Conservation (phyloP, 495 filamentous ascomycete species). For the Aspergillus mulundensis region DNA sequence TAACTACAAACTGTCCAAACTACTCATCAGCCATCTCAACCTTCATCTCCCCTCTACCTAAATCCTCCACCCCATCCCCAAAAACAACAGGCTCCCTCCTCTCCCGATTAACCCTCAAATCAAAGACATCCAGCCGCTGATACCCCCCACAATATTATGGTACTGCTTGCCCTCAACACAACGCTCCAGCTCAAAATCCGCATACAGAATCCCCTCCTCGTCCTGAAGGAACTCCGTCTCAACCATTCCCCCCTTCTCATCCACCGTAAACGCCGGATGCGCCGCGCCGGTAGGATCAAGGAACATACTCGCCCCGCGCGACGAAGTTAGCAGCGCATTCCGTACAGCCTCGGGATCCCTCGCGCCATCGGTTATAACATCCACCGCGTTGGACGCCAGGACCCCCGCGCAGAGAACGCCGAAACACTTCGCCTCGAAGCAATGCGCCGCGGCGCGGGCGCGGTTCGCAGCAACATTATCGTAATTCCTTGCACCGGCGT, state of each 20-base stretch:
- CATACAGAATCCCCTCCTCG: not conserved
- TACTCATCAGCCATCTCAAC: no score
- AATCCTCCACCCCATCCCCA: no score
- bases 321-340: not conserved
- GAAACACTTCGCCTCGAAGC: constrained; percentile 38
- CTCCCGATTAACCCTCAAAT: no score
- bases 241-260: not conserved
- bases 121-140: no score
- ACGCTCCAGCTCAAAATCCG: not conserved
- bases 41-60: no score
- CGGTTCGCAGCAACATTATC: constrained; percentile 40
- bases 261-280: not conserved
- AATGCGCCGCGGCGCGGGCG: constrained; percentile 37
- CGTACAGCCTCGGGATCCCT: not conserved
- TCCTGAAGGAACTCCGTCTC: not conserved
- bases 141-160: not conserved
- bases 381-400: not conserved
- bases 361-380: not conserved
- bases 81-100: no score
- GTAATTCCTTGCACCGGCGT: constrained; percentile 28
- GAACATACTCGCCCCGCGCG: not conserved
- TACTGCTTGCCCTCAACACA: constrained; percentile 15
- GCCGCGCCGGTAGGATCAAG: not conserved
- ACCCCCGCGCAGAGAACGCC: not conserved
- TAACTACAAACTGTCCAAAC: no score